Base-by-base conservation (phyloP, 2,329 filamentous ascomycete genomes). In the Trichoderma atroviride region DNA sequence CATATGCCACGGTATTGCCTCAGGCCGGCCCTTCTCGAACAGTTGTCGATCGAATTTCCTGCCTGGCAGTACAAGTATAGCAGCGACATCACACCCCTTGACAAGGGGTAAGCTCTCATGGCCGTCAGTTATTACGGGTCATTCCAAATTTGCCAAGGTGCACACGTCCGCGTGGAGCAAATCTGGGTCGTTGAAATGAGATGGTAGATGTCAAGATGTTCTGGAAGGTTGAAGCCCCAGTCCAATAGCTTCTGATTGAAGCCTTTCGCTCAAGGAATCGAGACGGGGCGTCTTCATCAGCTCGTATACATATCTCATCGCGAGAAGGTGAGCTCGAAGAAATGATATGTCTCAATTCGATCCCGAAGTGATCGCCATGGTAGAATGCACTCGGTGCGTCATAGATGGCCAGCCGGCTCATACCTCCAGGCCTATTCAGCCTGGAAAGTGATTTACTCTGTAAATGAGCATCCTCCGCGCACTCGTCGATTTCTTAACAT, bases 181-280 rank as follows among this genome's bases (percentile, higher is more conserved):
- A 57, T 56, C 60, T 69, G 50, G 33, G 58, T 43, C 52, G 24
- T n/a, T 69, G 52, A 63, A 69, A 63, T 69, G 59, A 69, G 37
- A 37, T 47, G 27, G 33, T 37, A 57, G 57, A 37, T 57, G 62
- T 65, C 62, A 57, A 57, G 35, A 69, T 57, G 53, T 69, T 63
- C 67, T 69, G 57, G 67, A 69, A 69, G 67, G 58, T 63, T 57
- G 35, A 33, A 14, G 50, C 47, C 22, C 50, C 55, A 58, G 24
- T 58, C 58, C 16, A 24, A 19, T 22, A 5, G 52, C 27, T 22
- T n/a, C 62, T 47, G 40, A 33, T n/a, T 9, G 24, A 47, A 43
- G 22, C 6, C 7, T 13, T 50, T 35, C 22, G 37, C 10, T 37
- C 9, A 35, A n/a, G n/a, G n/a, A 37, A 29, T 27, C 14, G 37